Base-by-base conservation (phyloP, 805 yeast genomes). In the Saturnispora sekii region DNA sequence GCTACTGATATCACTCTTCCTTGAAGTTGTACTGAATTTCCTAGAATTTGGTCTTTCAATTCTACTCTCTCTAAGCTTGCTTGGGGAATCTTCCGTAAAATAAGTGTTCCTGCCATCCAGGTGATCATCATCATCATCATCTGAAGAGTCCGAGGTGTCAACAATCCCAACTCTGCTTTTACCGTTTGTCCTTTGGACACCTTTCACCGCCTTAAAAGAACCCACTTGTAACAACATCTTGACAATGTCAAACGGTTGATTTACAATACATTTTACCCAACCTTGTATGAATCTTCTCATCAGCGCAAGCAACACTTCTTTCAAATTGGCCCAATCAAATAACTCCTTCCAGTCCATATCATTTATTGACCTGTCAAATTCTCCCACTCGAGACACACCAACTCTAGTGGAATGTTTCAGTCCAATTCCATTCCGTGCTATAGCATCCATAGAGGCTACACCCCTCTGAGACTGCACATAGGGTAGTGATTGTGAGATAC, bases 211-310 rank as follows among this genome's bases (percentile, higher is more conserved):
- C 17, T 59, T 58, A 57, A 82, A 80, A 30, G 73, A 75, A 3
- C 95, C 95, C 11, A 85, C 82, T 61, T 93, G 97, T 46, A 88
- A 64, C 26, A 89, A 68, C 51, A 86, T 69, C 45, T 90, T 71
- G 5, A 84, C 76, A 14, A 85, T 82, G 53, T 90, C 97, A 61
- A 89, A 81, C 2, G 98, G 97, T 62, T 93, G 97, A 15, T 85
- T 74, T 8, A 84, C 58, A 30, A 87, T 61, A 38, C 81, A 77
- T 48, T 78, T 79, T 44, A 77, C 61, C 65, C 93, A 90, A 51
- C 79, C 81, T 51, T 77, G 76, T 41, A 79, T 55, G 49, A 86
- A 77, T 38, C 83, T 77, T 58, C 73, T 68, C 18, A 78, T 62
- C 48, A 87, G 67, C 35, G 79, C 76, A 43, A 71, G 68, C 5